Conservation (phyloP, 1,284 basidiomycete species). For the Agroathelia rolfsii region DNA sequence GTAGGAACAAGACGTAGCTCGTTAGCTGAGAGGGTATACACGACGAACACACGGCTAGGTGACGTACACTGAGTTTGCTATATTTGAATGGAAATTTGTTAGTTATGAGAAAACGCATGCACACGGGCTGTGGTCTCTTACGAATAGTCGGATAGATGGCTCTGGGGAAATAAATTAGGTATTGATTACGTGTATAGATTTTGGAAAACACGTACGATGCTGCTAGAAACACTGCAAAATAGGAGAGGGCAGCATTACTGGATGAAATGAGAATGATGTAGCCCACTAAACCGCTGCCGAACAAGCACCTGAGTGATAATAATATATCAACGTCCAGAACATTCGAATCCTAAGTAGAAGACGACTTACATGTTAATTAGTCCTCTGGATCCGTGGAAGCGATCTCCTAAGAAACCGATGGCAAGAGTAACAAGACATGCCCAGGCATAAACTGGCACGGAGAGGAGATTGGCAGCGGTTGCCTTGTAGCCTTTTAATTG, state of each 20-base stretch:
- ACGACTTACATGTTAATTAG: conserved; percentile 49
- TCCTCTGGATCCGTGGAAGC: conserved; percentile 47
- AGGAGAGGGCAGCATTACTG: conserved; percentile 30
- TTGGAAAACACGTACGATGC: conserved; percentile 29
- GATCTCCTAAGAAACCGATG: conserved; percentile 55
- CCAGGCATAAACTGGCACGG: conserved; percentile 57
- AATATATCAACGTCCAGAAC: no score
- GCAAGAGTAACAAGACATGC: conserved; percentile 57
- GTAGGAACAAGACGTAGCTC: conserved; percentile 2
- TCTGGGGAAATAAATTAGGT: no score
- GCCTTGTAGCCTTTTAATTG: conserved; percentile 45
- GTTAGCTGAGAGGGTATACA: background rate
- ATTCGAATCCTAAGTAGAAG: background rate
- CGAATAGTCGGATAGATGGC: conserved; percentile 39
- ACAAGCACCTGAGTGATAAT: no score
- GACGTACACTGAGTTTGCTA: conserved; percentile 39
- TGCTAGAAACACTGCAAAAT: conserved; percentile 36
- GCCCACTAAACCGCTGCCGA: conserved; percentile 42
- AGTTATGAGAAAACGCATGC: background rate
- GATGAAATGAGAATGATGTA: conserved; percentile 42
- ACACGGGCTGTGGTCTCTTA: conserved; percentile 18
- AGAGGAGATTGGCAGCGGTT: conserved; percentile 64
- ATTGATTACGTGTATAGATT: background rate
- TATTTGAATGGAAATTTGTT: background rate
- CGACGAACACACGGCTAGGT: no score